phyloP scores from a whole-genome alignment of 2,329 filamentous ascomycete species.

The Trichoderma semiorbis region DNA sequence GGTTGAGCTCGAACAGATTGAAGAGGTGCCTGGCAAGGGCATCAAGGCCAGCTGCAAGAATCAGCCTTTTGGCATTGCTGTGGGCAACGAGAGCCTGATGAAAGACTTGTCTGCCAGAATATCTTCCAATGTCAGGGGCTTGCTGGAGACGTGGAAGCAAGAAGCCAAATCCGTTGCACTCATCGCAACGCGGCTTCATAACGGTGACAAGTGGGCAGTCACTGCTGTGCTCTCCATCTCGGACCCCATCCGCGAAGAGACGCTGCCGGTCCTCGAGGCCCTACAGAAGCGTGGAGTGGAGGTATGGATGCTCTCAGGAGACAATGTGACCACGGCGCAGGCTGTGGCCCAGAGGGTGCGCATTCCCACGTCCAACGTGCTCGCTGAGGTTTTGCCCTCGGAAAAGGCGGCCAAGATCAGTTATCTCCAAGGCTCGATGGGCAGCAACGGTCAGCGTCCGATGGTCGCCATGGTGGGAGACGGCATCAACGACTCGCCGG shows the following conservation, averaged over 20 bases:
- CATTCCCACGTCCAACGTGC: constrained; percentile 70
- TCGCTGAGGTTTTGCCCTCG: constrained; percentile 81
- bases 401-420: constrained; percentile 74
- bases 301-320: constrained; percentile 91
- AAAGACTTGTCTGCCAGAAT: constrained; percentile 43
- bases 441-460: constrained; percentile 40
- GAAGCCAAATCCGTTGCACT: constrained; percentile 63
- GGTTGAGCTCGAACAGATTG: constrained; percentile 41
- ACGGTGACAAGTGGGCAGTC: constrained; percentile 44
- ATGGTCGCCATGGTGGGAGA: constrained; percentile 82
- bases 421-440: constrained; percentile 54
- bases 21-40: constrained; percentile 70
- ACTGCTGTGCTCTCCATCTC: constrained; percentile 70
- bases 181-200: constrained; percentile 42
- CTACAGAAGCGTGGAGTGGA: constrained; percentile 64
- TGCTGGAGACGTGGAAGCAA: constrained; percentile 55
- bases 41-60: constrained; percentile 55
- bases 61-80: constrained; percentile 50
- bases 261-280: constrained; percentile 58
- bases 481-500: constrained; percentile 85
- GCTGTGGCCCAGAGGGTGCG: constrained; percentile 75
- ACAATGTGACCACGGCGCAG: constrained; percentile 79
- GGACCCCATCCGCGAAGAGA: constrained; percentile 75
- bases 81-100: constrained; percentile 74
- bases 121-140: constrained; percentile 30